Evolutionary conservation across 179 eudicot species (phyloP).

Genomic region (Sideroxylon spinosum): DNA sequence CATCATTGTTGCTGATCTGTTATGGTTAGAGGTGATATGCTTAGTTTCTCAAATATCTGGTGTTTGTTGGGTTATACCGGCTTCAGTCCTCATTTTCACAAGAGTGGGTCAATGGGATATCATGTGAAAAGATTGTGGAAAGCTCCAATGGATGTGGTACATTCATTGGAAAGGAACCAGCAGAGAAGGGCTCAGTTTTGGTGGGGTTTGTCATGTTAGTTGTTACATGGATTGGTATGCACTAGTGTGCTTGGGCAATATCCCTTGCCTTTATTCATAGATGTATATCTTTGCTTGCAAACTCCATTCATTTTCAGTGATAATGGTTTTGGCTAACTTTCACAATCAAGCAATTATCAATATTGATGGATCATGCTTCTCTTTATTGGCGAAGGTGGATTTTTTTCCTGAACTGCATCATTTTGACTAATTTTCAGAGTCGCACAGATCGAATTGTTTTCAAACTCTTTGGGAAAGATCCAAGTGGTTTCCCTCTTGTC

Average conservation of each 20-base stretch:
- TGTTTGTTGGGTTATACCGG: no score
- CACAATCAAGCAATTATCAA: background rate
- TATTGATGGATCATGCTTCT: background rate
- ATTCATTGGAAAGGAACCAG: no score
- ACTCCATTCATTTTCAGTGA: no score
- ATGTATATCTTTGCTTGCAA: no score
- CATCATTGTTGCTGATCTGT: background rate
- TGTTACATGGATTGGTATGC: no score
- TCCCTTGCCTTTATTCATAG: no score
- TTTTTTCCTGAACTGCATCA: conserved; percentile 1
- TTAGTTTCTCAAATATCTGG: background rate
- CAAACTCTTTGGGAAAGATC: conserved; percentile 88
- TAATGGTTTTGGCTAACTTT: background rate
- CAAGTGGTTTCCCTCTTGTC: conserved; percentile 62
- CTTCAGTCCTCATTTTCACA: no score
- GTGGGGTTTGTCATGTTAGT: background rate
- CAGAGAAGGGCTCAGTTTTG: background rate
- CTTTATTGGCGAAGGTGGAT: background rate
- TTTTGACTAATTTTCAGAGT: conserved; percentile 36
- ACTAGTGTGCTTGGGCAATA: no score
- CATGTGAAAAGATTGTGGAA: no score
- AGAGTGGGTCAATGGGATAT: no score
- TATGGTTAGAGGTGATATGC: background rate
- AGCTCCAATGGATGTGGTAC: background rate
- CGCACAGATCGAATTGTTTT: conserved; percentile 86